These are phyloP conservation scores for Hypseocharis bilobata DNA, from an alignment of 441 rosid genomes.

Conservation along the genomic window DNA sequence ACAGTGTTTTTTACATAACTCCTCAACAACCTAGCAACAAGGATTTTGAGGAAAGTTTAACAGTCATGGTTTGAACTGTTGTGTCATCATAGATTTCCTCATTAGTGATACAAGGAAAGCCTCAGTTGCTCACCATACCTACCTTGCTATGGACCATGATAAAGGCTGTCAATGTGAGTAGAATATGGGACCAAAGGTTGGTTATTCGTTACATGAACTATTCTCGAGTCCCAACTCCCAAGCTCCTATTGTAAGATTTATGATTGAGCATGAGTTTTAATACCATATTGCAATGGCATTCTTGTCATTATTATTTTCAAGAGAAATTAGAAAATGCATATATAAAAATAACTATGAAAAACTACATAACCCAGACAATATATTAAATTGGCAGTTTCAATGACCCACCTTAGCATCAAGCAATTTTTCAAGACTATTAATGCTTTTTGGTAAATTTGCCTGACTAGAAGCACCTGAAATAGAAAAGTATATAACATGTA, in stretches of 20 bases:
- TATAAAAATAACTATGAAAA: neutral
- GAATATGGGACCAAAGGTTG: neutral
- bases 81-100: neutral
- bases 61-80: no score
- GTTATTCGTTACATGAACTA: neutral
- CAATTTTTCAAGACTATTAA: conserved; percentile 79
- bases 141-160: neutral
- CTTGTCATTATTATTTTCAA: neutral
- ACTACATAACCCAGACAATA: conserved; percentile 17
- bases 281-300: neutral
- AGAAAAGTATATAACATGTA: conserved; percentile 10
- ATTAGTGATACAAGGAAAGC: neutral
- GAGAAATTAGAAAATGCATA: conserved; percentile 5
- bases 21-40: no score
- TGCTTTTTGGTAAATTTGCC: conserved; percentile 61
- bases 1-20: no score
- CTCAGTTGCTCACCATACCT: neutral
- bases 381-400: conserved; percentile 19
- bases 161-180: no score
- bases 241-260: neutral
- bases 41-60: no score
- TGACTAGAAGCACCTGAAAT: conserved; percentile 71
- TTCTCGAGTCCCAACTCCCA: neutral
- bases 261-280: neutral
- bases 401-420: conserved; percentile 82